Base-by-base conservation (phyloP, 164 flowering plant genomes). In the Liriodendron chinense region DNA sequence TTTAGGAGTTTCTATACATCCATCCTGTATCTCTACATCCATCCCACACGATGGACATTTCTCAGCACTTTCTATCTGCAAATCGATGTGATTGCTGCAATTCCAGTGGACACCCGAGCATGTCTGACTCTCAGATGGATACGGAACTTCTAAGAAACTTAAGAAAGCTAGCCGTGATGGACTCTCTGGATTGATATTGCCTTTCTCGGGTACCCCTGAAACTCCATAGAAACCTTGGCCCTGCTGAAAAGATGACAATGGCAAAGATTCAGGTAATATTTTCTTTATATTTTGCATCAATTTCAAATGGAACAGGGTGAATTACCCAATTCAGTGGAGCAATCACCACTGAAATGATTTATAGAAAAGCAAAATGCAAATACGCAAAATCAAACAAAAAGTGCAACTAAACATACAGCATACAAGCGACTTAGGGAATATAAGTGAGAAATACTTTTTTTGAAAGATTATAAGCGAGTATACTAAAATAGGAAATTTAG, bases 1-100 rank as follows among this genome's bases (percentile, higher is more conserved):
- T 74, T 75, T 78, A 21, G 81, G 71, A 2, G 3, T 69, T 56
- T 75, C 86, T 1, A 70, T 14, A 21, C 14, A 79, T 73, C 82
- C 86, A 73, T 82, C 80, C 78, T 84, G 85, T 43, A 84, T 56
- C 71, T 90, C 86, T 23, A 82, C 74, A 73, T 80, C 82, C 65
- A 85, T 75, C 48, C 77, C 48, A 68, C 84, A 83, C n/a, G 87
- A 77, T 47, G 84, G 72, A 82, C 16, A 78, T 34, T 75, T 68
- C 67, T 83, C 84, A 64, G 76, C 73, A 63, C 74, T 79, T 78
- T 84, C 86, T 65, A 82, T 72, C 65, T 80, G 79, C 64, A 81
- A 68, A 77, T 76, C 77, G 68, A 79, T 66, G 81, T 76, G 75
- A 67, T 83, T 85, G 73, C 80, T 85, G 69, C 82, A 79, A 75